Evolutionary conservation across 1,139 yeast species (phyloP), one percentile per base, ranked within the genome.

Genomic region (Geotrichum candidum): DNA sequence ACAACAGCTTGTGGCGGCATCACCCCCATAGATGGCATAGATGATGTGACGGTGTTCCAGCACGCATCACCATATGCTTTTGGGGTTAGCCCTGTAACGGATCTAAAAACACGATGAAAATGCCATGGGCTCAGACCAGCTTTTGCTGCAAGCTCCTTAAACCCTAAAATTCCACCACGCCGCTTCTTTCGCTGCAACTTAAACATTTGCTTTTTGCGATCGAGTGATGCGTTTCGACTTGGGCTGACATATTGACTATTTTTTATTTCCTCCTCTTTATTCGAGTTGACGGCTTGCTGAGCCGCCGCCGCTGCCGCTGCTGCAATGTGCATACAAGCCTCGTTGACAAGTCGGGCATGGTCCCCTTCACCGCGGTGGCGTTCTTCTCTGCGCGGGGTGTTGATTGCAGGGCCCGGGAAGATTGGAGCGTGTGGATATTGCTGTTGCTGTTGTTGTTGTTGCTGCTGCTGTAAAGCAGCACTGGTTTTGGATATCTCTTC

Each of bases 71-170:
- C 96, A 69, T 90, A 90, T 6, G 90, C 87, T 76, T 90, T 88
- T 46, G 96, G 96, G 0, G 96, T 90, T 65, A 89, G 80, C 0
- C 94, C 92, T n/a, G 96, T 88, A 62, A 90, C 90, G 52, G 87
- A 83, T 73, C 90, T 86, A 77, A 90, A 90, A 45, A 90, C 96
- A 61, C 96, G 79, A 77, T 90, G 96, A 74, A 90, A 90, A 75
- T 90, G 96, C 96, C 96, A 90, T n/a, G 96, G 96, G 27, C 90
- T 84, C 63, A 90, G 80, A 67, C 87, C 88, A 13, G 92, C 87
- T 71, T 89, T 88, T 22, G 90, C 87, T 7, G 96, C 96, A 71
- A 90, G 80, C 72, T 90, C 96, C 73, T 90, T 88, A 76, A 90
- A 90, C 0, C 96, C 96, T 56, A 90, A 77, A 13, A 90, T 91